These are phyloP conservation scores for Maudiozyma pseudohumilis DNA, from an alignment of 805 yeast species.

Conservation along the genomic window DNA sequence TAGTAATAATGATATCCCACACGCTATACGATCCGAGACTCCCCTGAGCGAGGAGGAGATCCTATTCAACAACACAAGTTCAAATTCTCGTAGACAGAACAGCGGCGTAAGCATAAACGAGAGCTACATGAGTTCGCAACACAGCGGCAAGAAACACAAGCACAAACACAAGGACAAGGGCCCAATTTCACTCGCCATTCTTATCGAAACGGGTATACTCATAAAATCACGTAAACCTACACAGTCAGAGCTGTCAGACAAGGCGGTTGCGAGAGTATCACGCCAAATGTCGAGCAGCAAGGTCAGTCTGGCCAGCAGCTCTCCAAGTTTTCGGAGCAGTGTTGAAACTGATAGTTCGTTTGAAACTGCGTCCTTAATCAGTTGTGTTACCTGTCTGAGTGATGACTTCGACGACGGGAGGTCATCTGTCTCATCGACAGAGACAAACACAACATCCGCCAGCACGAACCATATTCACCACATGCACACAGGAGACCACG, in stretches of 20 bases:
- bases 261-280: not conserved
- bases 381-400: constrained; percentile 30
- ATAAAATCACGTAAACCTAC: constrained; percentile 20
- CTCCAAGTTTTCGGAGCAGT: constrained; percentile 10
- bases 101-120: not conserved
- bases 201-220: constrained; percentile 29
- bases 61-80: not conserved
- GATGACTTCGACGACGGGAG: constrained; percentile 8
- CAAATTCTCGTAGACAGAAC: not conserved
- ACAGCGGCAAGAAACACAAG: not conserved
- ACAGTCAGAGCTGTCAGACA: constrained; percentile 4
- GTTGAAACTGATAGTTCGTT: constrained; percentile 8
- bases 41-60: not conserved
- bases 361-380: constrained; percentile 28
- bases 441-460: not conserved
- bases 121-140: not conserved
- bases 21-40: not conserved
- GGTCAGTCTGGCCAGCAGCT: constrained; percentile 9
- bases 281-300: not conserved
- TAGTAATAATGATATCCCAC: too few species aligned
- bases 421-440: not conserved
- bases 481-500: too few species aligned
- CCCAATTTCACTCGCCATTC: constrained; percentile 19
- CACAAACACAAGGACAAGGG: constrained; percentile 5
- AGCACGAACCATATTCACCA: not conserved